These are phyloP conservation scores for Torulaspora microellipsoides DNA, from an alignment of 805 yeast genomes.

Conservation along the genomic window DNA sequence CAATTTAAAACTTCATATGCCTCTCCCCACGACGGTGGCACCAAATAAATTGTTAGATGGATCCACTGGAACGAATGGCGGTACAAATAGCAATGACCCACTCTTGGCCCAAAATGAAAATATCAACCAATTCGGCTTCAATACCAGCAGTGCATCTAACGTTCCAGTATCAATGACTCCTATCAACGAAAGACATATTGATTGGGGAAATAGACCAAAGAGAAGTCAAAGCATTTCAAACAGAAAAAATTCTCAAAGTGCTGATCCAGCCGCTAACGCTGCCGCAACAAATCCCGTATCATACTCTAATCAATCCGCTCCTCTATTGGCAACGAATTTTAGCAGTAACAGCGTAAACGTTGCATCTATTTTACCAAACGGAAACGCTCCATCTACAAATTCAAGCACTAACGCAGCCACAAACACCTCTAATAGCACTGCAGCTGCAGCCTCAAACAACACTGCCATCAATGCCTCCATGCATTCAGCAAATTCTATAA, in stretches of 20 bases:
- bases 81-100: conserved; percentile 28
- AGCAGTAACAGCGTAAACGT: conserved; percentile 4
- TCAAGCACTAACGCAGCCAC: too few relatives aligned
- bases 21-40: conserved; percentile 53
- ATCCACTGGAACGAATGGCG: conserved; percentile 13
- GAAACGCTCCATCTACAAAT: conserved; percentile 2
- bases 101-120: conserved; percentile 39
- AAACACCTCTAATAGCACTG: too few relatives aligned
- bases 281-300: neutral
- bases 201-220: conserved; percentile 22
- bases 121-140: conserved; percentile 65
- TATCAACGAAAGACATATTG: conserved; percentile 52
- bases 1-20: conserved; percentile 67
- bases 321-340: neutral
- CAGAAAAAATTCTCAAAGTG: conserved; percentile 15
- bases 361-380: conserved; percentile 2
- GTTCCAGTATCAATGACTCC: conserved; percentile 76
- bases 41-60: conserved; percentile 27
- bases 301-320: neutral
- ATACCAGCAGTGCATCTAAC: conserved; percentile 45
- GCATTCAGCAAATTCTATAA: neutral
- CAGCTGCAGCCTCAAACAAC: neutral
- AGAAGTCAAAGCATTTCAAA: conserved; percentile 24
- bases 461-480: neutral
- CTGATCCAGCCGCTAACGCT: conserved; percentile 3